Evolutionary conservation across 331 rosid genomes (phyloP).

Genomic region (Cydonia oblonga): DNA sequence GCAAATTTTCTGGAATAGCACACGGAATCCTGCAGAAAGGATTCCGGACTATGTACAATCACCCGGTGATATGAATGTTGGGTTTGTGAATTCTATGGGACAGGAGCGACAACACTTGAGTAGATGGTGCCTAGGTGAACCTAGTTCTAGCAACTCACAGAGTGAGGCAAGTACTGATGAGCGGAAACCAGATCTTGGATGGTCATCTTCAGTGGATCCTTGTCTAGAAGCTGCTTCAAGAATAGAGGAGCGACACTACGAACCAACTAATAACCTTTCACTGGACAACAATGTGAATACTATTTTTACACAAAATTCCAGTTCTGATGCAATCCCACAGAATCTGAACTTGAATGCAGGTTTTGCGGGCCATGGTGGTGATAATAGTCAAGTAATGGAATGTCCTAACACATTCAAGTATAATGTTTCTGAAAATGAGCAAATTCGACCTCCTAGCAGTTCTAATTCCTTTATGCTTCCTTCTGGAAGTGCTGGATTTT

Average conservation of each 20-base stretch:
- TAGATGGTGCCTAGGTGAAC: conserved; percentile 78
- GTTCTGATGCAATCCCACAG: conserved; percentile 35
- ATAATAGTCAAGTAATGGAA: conserved; percentile 33
- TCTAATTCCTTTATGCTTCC: conserved; percentile 55
- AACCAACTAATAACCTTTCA: conserved; percentile 39
- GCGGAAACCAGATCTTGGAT: conserved; percentile 59
- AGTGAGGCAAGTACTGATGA: conserved; percentile 34
- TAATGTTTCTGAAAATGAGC: conserved; percentile 44
- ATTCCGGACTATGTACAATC: conserved; percentile 46
- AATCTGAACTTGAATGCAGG: conserved; percentile 59
- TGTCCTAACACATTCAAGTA: conserved; percentile 44
- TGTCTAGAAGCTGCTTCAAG: conserved; percentile 40
- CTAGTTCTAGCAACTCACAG: conserved; percentile 64
- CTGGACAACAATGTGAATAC: conserved; percentile 43
- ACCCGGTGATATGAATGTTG: conserved; percentile 42
- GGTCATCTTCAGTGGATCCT: conserved; percentile 46
- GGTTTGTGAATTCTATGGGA: conserved; percentile 44
- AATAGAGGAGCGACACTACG: conserved; percentile 38
- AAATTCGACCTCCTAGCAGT: conserved; percentile 26
- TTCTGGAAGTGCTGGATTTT: conserved; percentile 35
- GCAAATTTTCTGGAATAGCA: conserved; percentile 55
- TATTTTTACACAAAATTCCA: conserved; percentile 38
- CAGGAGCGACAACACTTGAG: conserved; percentile 49
- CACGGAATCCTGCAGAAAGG: conserved; percentile 46
- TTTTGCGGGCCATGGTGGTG: conserved; percentile 31